These are phyloP conservation scores for Inonotus obliquus DNA, from an alignment of 1,284 basidiomycete genomes.

Conservation along the genomic window DNA sequence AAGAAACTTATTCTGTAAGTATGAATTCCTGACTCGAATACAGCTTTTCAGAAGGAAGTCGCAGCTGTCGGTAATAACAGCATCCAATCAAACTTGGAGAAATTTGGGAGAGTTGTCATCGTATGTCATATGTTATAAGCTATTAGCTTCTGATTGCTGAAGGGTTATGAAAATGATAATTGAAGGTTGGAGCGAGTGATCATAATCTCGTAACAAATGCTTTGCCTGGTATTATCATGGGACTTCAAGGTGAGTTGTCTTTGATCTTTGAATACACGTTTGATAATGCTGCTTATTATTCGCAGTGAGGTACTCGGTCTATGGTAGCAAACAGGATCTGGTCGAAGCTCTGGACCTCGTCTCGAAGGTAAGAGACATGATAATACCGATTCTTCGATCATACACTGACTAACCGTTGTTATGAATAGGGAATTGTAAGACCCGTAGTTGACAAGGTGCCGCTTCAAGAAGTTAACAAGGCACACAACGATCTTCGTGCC, in stretches of 20 bases:
- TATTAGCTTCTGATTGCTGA: too few relatives aligned
- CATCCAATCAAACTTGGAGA: neutral
- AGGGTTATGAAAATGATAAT: too few relatives aligned
- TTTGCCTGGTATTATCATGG: neutral
- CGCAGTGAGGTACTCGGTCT: slow-evolving; percentile 4
- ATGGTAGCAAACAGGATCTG: neutral
- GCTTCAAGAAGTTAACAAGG: slow-evolving; percentile 5
- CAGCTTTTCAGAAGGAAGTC: slow-evolving; percentile 5
- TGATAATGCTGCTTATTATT: neutral
- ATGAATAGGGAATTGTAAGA: slow-evolving; percentile 1
- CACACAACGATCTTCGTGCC: slow-evolving; percentile 8
- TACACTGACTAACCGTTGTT: neutral
- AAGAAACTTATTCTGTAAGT: neutral
- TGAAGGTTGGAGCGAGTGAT: too few relatives aligned
- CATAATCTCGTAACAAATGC: slow-evolving; percentile 1
- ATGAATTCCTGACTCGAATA: neutral
- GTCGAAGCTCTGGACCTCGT: slow-evolving; percentile 6
- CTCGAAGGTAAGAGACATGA: slow-evolving; percentile 6
- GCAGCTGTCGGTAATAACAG: neutral
- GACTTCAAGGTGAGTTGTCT: neutral
- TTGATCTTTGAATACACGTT: neutral
- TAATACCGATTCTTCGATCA: neutral
- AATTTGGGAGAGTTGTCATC: neutral
- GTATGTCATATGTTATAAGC: too few relatives aligned
- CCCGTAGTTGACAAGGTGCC: neutral